A percentile compares a stretch with the other conserved stretches of the same genome.
phyloP scores from a whole-genome alignment of 371 early-diverging fungal genomes.

The Circinella minor region DNA sequence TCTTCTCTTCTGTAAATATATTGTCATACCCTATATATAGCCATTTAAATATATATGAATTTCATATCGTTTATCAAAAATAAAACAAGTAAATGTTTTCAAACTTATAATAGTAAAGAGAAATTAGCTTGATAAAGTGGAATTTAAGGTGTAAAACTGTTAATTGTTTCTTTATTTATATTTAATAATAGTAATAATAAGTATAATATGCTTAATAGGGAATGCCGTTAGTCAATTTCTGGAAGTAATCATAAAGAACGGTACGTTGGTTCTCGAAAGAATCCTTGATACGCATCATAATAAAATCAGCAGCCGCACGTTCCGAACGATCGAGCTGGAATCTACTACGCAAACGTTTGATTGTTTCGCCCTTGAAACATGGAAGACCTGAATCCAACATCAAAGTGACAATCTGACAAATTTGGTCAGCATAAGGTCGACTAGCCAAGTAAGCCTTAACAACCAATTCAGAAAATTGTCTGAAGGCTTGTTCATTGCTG shows the following conservation, averaged over 20 bases:
- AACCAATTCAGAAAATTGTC: constrained; percentile 87
- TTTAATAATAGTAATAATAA: no score
- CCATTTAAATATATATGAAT: no score
- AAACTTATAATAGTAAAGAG: no score
- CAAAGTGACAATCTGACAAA: constrained; percentile 87
- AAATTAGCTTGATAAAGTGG: no score
- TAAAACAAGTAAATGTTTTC: no score
- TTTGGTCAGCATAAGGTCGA: constrained; percentile 93
- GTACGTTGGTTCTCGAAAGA: constrained; percentile 92
- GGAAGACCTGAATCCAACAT: constrained; percentile 98
- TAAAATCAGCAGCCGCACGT: constrained; percentile 93
- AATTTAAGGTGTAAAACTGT: no score
- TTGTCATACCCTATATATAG: no score
- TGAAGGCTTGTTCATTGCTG: constrained; percentile 81
- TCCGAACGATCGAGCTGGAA: constrained; percentile 95
- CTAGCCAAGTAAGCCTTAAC: constrained; percentile 92
- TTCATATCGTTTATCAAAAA: no score
- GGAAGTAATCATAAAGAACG: constrained; percentile 86
- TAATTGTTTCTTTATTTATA: no score
- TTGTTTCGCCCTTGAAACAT: constrained; percentile 95
- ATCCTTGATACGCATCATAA: constrained; percentile 87
- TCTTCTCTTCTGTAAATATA: no score
- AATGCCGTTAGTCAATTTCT: constrained; percentile 87
- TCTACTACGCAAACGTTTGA: constrained; percentile 84
- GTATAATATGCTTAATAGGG: constrained; percentile 11